Evolutionary conservation across 2,329 filamentous ascomycete species (phyloP).

Genomic region (Diplodia sapinea): DNA sequence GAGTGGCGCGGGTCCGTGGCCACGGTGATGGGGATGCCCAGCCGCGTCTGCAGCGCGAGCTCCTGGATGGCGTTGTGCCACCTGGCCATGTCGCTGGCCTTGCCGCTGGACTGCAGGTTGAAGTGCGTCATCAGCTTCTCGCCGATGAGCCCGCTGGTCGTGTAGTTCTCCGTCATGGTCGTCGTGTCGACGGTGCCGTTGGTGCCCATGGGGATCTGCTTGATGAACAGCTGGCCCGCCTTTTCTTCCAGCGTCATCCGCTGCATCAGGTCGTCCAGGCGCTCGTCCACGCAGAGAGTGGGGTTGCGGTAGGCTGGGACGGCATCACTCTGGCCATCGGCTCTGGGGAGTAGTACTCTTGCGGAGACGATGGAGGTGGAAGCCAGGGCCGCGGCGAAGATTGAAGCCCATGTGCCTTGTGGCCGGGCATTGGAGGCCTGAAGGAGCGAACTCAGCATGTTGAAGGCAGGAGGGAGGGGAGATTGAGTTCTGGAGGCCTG

Average conservation of each 20-base stretch:
- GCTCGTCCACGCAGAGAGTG: slow-evolving; percentile 52
- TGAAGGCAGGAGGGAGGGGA: not conserved
- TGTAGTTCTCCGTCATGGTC: slow-evolving; percentile 39
- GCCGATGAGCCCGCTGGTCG: slow-evolving; percentile 37
- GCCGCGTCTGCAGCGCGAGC: slow-evolving; percentile 52
- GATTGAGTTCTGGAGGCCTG: not conserved
- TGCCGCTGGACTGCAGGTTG: slow-evolving; percentile 50
- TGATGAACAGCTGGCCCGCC: slow-evolving; percentile 57
- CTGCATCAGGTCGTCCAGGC: slow-evolving; percentile 54
- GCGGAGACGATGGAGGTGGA: slow-evolving; percentile 5
- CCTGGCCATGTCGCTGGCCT: slow-evolving; percentile 51
- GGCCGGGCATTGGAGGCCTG: not conserved
- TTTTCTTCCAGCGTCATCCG: slow-evolving; percentile 59
- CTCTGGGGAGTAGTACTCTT: not conserved
- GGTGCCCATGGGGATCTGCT: slow-evolving; percentile 42
- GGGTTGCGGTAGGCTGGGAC: slow-evolving; percentile 46
- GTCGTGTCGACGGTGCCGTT: slow-evolving; percentile 43
- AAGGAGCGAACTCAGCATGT: not conserved
- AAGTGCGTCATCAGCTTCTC: slow-evolving; percentile 54
- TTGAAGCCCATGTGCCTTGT: slow-evolving; percentile 9
- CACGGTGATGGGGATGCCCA: slow-evolving; percentile 58
- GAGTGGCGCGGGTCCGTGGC: slow-evolving; percentile 57
- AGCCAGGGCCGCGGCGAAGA: not conserved
- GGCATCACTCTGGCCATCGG: slow-evolving; percentile 28
- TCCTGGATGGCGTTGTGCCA: slow-evolving; percentile 54